These are phyloP conservation scores for Malassezia arunalokei DNA, from an alignment of 1,284 basidiomycete species.

Conservation along the genomic window DNA sequence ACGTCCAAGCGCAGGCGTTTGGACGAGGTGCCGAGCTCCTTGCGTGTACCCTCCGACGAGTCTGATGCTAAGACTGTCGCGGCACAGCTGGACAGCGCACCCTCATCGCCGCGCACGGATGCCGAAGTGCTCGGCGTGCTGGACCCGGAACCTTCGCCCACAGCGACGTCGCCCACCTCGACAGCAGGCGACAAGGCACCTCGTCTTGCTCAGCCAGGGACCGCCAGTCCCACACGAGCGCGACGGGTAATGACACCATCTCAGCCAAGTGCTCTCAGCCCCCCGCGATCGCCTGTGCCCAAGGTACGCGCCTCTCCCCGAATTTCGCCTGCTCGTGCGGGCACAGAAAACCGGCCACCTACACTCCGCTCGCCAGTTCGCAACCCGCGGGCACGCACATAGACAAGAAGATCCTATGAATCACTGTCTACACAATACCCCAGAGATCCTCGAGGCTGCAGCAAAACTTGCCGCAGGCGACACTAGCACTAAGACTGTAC, in stretches of 20 bases:
- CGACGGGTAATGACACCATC: slow-evolving; percentile 8
- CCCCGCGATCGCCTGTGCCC: too few species aligned
- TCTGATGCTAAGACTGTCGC: slow-evolving; percentile 6
- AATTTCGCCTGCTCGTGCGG: background rate
- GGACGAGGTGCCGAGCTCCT: background rate
- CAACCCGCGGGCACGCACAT: background rate
- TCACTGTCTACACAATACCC: slow-evolving; percentile 40
- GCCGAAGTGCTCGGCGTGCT: slow-evolving; percentile 14
- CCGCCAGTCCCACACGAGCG: background rate
- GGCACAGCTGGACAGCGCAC: background rate
- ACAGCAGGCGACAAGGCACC: background rate
- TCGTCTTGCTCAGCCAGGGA: background rate
- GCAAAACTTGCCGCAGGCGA: slow-evolving; percentile 85
- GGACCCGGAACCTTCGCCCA: background rate
- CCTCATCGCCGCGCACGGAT: slow-evolving; percentile 2
- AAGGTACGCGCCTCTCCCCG: too few species aligned
- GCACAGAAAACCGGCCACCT: slow-evolving; percentile 7
- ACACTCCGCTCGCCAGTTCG: background rate
- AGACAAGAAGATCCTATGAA: background rate
- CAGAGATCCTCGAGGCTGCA: slow-evolving; percentile 52
- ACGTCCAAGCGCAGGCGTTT: slow-evolving; percentile 29
- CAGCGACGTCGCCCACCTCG: background rate
- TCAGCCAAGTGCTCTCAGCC: background rate
- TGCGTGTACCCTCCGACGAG: slow-evolving; percentile 7
- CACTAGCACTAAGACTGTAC: slow-evolving; percentile 83